These are phyloP conservation scores for Rheum nobile DNA, from an alignment of 148 eudicot species.

Conservation along the genomic window DNA sequence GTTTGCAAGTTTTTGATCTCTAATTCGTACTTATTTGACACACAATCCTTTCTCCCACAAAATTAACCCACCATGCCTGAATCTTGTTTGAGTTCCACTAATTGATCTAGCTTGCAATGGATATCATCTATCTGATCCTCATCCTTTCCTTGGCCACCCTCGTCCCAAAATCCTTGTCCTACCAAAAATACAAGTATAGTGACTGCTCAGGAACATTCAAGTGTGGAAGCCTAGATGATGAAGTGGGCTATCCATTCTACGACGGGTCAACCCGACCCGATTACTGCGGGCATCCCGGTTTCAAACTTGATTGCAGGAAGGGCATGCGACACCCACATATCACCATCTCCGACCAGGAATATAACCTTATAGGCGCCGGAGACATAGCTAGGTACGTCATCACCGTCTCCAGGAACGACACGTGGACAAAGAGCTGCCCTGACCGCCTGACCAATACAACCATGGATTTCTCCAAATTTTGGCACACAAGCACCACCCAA, in stretches of 20 bases:
- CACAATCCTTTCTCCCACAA: too few species aligned
- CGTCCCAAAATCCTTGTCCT: not conserved
- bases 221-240: not conserved
- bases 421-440: not conserved
- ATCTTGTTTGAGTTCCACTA: too few species aligned
- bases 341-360: not conserved
- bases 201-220: not conserved
- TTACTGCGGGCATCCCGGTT: not conserved
- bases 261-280: not conserved
- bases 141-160: not conserved
- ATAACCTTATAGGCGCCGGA: not conserved
- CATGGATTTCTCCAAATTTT: constrained; percentile 3
- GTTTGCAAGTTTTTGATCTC: too few species aligned
- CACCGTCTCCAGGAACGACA: not conserved
- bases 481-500: not conserved
- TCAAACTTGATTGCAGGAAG: not conserved
- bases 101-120: too few species aligned
- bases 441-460: not conserved
- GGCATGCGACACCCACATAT: not conserved
- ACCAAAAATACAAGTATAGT: not conserved
- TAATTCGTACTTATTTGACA: too few species aligned
- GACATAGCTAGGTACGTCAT: not conserved
- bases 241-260: not conserved
- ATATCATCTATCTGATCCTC: not conserved
- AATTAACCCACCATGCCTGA: too few species aligned